Evolutionary conservation across 192 early-diverging fungal species (phyloP).

Genomic region (Coemansia sp.): DNA sequence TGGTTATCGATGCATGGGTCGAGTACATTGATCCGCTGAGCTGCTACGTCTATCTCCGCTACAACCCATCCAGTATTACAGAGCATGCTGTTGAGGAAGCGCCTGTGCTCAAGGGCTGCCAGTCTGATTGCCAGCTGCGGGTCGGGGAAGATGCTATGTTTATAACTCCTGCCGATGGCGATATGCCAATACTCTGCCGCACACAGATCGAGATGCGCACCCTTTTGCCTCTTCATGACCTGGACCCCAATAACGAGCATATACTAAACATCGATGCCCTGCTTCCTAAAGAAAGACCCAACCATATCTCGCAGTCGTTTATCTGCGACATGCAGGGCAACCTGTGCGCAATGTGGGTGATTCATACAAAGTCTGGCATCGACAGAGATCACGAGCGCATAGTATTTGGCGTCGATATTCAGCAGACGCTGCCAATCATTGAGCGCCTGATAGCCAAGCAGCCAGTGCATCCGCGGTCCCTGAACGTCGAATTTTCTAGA

Average conservation of each 20-base stretch:
- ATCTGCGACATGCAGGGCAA: constrained; percentile 7
- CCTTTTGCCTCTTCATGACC: constrained; percentile 2
- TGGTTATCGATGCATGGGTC: constrained; percentile 75
- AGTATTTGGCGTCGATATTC: not conserved
- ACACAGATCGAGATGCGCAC: constrained; percentile 8
- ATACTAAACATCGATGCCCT: constrained; percentile 10
- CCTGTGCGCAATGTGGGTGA: constrained; percentile 1
- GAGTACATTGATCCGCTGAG: constrained; percentile 74
- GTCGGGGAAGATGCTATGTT: not conserved
- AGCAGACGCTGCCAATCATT: constrained; percentile 1
- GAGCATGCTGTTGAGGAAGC: constrained; percentile 2
- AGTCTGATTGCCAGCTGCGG: not conserved
- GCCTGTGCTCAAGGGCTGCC: not conserved
- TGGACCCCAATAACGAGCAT: constrained; percentile 7
- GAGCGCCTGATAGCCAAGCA: not conserved
- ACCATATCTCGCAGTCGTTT: not conserved
- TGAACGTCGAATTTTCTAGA: constrained; percentile 16
- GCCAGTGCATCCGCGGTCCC: not conserved
- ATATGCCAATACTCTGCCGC: not conserved
- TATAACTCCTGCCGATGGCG: not conserved
- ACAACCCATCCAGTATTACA: not conserved
- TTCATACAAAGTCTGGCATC: not conserved
- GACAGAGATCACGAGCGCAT: constrained; percentile 1
- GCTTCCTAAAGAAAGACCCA: not conserved
- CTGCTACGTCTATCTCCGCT: constrained; percentile 4